Evolutionary conservation across 441 rosid species (phyloP).

Genomic region (Adansonia rubrostipa): DNA sequence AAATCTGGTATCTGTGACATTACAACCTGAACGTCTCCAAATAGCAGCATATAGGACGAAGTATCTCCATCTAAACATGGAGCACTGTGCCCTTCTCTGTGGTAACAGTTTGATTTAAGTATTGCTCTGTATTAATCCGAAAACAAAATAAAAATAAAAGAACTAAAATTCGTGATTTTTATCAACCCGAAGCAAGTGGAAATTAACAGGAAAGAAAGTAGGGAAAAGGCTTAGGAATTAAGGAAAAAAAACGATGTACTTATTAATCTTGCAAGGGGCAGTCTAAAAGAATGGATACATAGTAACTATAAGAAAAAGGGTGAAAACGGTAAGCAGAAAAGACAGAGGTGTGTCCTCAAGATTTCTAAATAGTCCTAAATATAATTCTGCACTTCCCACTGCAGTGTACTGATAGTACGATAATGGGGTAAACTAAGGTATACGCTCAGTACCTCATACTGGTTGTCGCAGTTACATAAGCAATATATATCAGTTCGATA

Average conservation of each 20-base stretch:
- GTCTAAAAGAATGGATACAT: too few species aligned
- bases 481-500: conserved; percentile 45
- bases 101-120: conserved; percentile 58
- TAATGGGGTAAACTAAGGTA: background rate
- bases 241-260: background rate
- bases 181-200: background rate
- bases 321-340: background rate
- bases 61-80: conserved; percentile 43
- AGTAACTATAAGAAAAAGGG: too few species aligned
- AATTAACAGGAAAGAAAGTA: background rate
- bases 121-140: conserved; percentile 53
- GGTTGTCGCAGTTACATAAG: conserved; percentile 60
- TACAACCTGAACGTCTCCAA: conserved; percentile 53
- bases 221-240: background rate
- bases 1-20: conserved; percentile 63
- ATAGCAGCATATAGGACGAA: conserved; percentile 47
- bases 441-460: conserved; percentile 50
- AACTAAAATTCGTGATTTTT: conserved; percentile 5
- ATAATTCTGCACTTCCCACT: background rate
- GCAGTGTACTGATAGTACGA: background rate
- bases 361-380: too few species aligned
- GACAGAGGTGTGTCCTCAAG: background rate
- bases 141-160: background rate
- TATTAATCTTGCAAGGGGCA: background rate
- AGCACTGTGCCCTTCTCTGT: conserved; percentile 53